Percentiles rank a stretch among this genome's conserved stretches.
Conservation (phyloP, 2,329 filamentous ascomycete genomes). For the Xylariaceae sp. region DNA sequence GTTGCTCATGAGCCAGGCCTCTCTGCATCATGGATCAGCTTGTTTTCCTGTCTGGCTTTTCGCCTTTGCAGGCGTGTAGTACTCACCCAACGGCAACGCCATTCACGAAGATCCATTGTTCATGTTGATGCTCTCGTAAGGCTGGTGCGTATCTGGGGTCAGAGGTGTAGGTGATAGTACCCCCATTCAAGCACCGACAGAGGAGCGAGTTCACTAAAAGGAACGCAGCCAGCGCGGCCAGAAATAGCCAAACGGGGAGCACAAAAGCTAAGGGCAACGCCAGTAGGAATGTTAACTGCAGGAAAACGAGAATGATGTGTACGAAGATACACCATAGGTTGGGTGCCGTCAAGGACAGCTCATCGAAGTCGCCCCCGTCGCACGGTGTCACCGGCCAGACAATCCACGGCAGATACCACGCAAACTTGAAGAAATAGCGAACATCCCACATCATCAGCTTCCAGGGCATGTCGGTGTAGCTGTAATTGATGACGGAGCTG, state of each 20-base stretch:
- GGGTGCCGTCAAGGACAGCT: constrained; percentile 53
- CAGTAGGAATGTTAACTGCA: constrained; percentile 59
- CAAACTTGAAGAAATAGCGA: constrained; percentile 51
- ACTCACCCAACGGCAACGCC: constrained; percentile 61
- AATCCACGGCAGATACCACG: constrained; percentile 56
- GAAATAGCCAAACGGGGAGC: constrained; percentile 45
- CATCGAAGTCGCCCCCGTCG: constrained; percentile 53
- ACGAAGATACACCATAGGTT: constrained; percentile 56
- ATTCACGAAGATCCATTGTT: constrained; percentile 79
- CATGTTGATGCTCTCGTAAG: constrained; percentile 49
- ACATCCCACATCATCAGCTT: constrained; percentile 48
- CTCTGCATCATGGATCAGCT: constrained; percentile 27
- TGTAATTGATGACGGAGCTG: constrained; percentile 53
- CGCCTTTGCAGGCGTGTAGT: no score
- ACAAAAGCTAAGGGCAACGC: constrained; percentile 48
- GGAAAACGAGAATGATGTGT: constrained; percentile 53
- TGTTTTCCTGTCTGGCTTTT: no score
- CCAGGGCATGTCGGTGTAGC: constrained; percentile 54
- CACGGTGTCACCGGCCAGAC: constrained; percentile 53
- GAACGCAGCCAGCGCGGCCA: constrained; percentile 36
- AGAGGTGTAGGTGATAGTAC: constrained; percentile 43
- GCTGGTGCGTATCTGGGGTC: constrained; percentile 48
- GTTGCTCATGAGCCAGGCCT: constrained; percentile 66
- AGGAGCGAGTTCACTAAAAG: constrained; percentile 47
- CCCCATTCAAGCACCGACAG: constrained; percentile 51